Evolutionary conservation across 2,329 filamentous ascomycete species (phyloP).

Genomic region (Plectosphaerella sp.): DNA sequence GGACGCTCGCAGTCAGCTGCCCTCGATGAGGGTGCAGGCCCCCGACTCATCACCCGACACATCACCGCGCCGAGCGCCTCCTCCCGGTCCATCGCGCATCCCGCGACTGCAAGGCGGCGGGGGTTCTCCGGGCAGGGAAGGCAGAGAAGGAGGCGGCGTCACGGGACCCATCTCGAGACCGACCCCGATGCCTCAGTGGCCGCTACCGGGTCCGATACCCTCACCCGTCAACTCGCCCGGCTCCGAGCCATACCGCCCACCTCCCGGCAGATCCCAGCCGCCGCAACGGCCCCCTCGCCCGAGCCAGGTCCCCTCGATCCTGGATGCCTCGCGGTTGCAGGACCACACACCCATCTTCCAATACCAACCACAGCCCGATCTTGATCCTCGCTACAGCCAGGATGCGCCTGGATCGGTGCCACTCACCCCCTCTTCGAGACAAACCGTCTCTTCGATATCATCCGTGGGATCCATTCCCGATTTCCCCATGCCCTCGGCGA

Average conservation of each 20-base stretch:
- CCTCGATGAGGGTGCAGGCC: not conserved
- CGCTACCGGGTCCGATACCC: slow-evolving; percentile 36
- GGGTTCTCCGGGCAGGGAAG: slow-evolving; percentile 30
- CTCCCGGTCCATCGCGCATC: slow-evolving; percentile 16
- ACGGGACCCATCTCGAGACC: slow-evolving; percentile 49
- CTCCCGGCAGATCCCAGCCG: slow-evolving; percentile 43
- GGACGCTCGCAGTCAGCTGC: slow-evolving; percentile 10
- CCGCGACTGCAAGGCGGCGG: slow-evolving; percentile 26
- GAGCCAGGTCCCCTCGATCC: slow-evolving; percentile 53
- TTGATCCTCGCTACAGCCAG: slow-evolving; percentile 28
- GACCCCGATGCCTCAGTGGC: slow-evolving; percentile 50
- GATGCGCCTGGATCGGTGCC: slow-evolving; percentile 32
- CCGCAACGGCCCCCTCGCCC: slow-evolving; percentile 58
- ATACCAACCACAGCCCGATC: slow-evolving; percentile 31
- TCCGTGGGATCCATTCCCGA: slow-evolving; percentile 56
- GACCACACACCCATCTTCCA: slow-evolving; percentile 52
- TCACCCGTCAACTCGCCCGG: slow-evolving; percentile 25
- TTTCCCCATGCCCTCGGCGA: slow-evolving; percentile 42
- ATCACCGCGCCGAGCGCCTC: slow-evolving; percentile 18
- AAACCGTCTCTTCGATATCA: slow-evolving; percentile 48
- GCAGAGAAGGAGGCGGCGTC: slow-evolving; percentile 17
- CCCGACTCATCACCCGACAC: slow-evolving; percentile 3
- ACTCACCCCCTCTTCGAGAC: slow-evolving; percentile 43
- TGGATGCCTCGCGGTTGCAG: slow-evolving; percentile 52
- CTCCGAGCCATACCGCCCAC: slow-evolving; percentile 42